Base-by-base conservation (phyloP, 1,139 yeast genomes). In the Geotrichum histeridarum region DNA sequence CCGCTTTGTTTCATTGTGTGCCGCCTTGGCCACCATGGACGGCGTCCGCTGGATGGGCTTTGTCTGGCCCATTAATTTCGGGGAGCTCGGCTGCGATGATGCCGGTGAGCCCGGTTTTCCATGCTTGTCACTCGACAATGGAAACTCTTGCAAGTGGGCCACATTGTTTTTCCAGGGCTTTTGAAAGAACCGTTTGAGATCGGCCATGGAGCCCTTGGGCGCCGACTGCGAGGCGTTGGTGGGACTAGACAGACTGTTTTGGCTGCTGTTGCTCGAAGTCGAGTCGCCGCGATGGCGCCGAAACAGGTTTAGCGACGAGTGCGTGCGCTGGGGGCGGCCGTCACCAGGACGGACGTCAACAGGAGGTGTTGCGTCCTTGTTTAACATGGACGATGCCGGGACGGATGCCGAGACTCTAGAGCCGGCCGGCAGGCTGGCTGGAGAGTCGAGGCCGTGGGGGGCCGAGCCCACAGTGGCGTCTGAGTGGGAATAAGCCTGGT, bases 131-230 rank as follows among this genome's bases (percentile, higher is more conserved):
- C 12, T 17, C 35, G 38, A 22, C 9, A 45, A 22, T 2, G 53
- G 56, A 37, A 49, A 47, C 37, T 43, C 50, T 22, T 36, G 51
- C 50, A 50, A 39, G 43, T 37, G 58, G 15, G 44, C 45, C 5
- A 48, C 55, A 27, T 53, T 55, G 48, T 56, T 59, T 51, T 60
- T 64, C 66, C 64, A 63, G 14, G 65, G 65, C 54, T 67, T 65
- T 46, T 67, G 69, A 59, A 67, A 66, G 51, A 67, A 67, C 37
- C 70, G 63, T 50, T 64, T 67, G 42, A 67, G 59, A 42, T 67
- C 70, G 5, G 64, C 62, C 63, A 64, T 63, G 8, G 70, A 67
- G 4, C 42, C 15, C 8, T 46, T 42, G 36, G 22, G 22, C 12
- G 45, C 42, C 22, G 45, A 42, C 15, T 39, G 7, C 3, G 17